Percentiles rank a stretch among this genome's conserved stretches.
These are phyloP conservation scores for Deinandra increscens DNA, from an alignment of 129 eudicot species.

Conservation along the genomic window DNA sequence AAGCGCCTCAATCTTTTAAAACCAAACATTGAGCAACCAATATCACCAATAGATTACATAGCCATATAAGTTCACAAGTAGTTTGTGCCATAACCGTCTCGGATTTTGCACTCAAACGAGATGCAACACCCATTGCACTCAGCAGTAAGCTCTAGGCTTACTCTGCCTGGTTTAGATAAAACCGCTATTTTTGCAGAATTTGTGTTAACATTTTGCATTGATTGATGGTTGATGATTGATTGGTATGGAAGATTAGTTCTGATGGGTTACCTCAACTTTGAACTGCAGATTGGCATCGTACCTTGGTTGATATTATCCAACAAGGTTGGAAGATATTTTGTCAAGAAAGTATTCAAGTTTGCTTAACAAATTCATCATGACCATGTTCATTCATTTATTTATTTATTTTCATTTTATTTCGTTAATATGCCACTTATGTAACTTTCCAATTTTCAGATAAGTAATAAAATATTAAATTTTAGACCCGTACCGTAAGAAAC, in stretches of 20 bases:
- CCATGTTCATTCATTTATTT: neutral
- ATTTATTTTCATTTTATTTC: neutral
- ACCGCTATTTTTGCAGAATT: neutral
- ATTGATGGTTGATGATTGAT: neutral
- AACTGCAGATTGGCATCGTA: conserved; percentile 67
- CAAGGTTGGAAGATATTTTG: conserved; percentile 61
- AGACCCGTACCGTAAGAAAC: no score
- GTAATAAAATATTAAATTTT: neutral
- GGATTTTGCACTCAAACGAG: neutral
- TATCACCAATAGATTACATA: no score
- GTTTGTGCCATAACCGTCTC: neutral
- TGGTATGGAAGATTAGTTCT: neutral
- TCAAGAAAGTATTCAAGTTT: conserved; percentile 49
- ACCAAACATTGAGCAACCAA: no score
- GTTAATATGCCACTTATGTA: neutral
- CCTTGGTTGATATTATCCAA: conserved; percentile 76
- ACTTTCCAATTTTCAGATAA: neutral
- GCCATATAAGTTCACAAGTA: neutral
- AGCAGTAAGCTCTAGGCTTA: neutral
- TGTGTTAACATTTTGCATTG: neutral
- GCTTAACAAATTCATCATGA: conserved; percentile 10
- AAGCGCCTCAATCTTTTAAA: no score
- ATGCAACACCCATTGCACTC: neutral
- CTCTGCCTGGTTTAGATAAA: neutral
- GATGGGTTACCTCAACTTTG: conserved; percentile 20